Evolutionary conservation across 202 grass and related monocot genomes (phyloP).

Genomic region (Schoenoplectus tabernaemontani): DNA sequence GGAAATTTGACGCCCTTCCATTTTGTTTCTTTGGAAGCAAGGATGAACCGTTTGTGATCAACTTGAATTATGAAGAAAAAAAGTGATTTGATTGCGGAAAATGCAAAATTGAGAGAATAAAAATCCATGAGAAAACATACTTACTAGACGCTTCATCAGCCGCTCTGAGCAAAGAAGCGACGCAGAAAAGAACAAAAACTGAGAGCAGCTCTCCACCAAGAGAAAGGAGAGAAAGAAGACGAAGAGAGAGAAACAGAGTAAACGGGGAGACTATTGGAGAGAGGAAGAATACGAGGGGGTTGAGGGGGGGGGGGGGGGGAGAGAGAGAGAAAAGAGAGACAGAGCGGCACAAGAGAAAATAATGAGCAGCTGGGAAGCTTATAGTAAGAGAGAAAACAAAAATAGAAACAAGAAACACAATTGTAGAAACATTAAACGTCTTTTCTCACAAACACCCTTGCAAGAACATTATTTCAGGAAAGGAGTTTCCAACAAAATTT

Average conservation of each 20-base stretch:
- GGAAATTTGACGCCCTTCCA: neutral
- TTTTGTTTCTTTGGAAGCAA: neutral
- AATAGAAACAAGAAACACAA: slow-evolving; percentile 23
- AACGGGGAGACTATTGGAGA: neutral
- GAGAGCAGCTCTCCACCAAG: neutral
- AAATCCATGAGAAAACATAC: slow-evolving; percentile 59
- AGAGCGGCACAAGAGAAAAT: slow-evolving; percentile 4
- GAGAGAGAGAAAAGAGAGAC: neutral
- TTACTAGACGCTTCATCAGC: slow-evolving; percentile 93
- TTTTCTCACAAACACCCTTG: neutral
- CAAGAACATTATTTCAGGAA: neutral
- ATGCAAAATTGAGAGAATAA: neutral
- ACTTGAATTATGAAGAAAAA: slow-evolving; percentile 1
- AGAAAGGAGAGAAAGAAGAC: neutral
- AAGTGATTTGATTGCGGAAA: neutral
- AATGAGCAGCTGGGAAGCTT: slow-evolving; percentile 22
- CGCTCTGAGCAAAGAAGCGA: slow-evolving; percentile 28
- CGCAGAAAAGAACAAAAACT: slow-evolving; percentile 20
- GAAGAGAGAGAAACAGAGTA: neutral
- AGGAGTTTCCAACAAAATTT: neutral
- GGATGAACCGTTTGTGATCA: neutral
- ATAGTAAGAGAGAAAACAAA: slow-evolving; percentile 26
- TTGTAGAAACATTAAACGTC: slow-evolving; percentile 2
- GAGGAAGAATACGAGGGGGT: neutral
- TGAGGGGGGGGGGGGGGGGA: neutral